Evolutionary conservation across 495 filamentous ascomycete species (phyloP).

Genomic region (Aspergillus hancockii): DNA sequence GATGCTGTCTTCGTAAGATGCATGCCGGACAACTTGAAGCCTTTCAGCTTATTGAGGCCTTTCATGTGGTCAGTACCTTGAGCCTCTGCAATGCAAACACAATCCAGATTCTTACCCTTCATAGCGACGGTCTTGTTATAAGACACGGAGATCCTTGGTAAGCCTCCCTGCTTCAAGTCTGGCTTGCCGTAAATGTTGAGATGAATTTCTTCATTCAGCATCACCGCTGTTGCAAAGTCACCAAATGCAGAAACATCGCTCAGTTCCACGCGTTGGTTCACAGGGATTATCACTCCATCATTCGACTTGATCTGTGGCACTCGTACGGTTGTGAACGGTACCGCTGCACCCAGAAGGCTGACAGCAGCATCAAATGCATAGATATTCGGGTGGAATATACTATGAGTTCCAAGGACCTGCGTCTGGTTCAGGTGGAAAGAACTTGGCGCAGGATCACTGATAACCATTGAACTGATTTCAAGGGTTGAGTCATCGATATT

Average conservation of each 20-base stretch:
- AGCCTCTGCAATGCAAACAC: not conserved
- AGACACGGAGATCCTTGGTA: conserved; percentile 51
- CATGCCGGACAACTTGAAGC: conserved; percentile 57
- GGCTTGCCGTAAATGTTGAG: conserved; percentile 62
- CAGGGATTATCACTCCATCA: conserved; percentile 53
- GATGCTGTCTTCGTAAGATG: conserved; percentile 33
- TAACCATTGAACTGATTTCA: conserved; percentile 55
- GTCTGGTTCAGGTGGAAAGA: conserved; percentile 57
- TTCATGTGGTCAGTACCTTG: conserved; percentile 3
- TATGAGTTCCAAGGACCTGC: conserved; percentile 46
- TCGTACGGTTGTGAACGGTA: conserved; percentile 57
- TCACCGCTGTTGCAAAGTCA: conserved; percentile 54
- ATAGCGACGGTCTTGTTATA: conserved; percentile 58
- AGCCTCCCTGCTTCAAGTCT: conserved; percentile 47
- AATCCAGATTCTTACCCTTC: conserved; percentile 48
- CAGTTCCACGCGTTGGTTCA: conserved; percentile 54
- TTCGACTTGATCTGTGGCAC: conserved; percentile 56
- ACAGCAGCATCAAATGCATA: conserved; percentile 56
- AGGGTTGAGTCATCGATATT: conserved; percentile 67
- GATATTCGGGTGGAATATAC: conserved; percentile 54
- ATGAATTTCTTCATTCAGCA: conserved; percentile 57
- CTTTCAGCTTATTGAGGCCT: conserved; percentile 62
- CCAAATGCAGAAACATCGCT: conserved; percentile 56
- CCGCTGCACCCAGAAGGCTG: conserved; percentile 50
- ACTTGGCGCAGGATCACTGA: conserved; percentile 59